Conservation (phyloP, 805 yeast species). For the Saturnispora quitensis region DNA sequence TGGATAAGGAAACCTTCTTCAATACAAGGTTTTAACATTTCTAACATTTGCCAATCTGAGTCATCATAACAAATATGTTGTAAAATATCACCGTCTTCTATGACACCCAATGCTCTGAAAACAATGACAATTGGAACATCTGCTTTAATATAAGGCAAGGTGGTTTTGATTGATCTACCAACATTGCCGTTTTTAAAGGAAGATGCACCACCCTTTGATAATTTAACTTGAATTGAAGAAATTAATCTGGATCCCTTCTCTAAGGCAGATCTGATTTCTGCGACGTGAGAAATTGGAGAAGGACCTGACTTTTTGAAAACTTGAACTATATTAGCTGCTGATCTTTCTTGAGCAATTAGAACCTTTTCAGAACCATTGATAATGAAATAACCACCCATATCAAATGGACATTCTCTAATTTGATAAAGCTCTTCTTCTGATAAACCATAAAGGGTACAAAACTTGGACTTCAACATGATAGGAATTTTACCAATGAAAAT, state of each 20-base stretch:
- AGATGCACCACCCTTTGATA: constrained; percentile 45
- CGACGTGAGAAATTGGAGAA: constrained; percentile 90
- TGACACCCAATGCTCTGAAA: constrained; percentile 95
- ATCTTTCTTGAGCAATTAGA: constrained; percentile 95
- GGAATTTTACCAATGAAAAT: constrained; percentile 94
- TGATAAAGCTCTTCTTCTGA: constrained; percentile 91
- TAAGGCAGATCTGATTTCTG: constrained; percentile 92
- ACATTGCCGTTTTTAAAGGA: constrained; percentile 40
- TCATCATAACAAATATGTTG: constrained; percentile 98
- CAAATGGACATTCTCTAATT: constrained; percentile 96
- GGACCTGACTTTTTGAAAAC: constrained; percentile 97
- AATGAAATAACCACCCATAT: constrained; percentile 99
- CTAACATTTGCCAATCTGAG: constrained; percentile 99
- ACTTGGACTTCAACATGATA: constrained; percentile 93
- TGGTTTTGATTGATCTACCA: constrained; percentile 86
- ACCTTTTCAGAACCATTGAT: constrained; percentile 98
- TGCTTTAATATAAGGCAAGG: constrained; percentile 91
- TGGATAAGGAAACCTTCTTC: constrained; percentile 98
- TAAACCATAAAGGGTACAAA: constrained; percentile 84
- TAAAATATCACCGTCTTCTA: constrained; percentile 97
- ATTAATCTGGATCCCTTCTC: constrained; percentile 96
- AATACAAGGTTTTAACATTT: constrained; percentile 97
- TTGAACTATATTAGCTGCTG: constrained; percentile 97
- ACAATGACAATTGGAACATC: constrained; percentile 97
- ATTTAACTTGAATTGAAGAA: constrained; percentile 87